Conservation (phyloP, 257 asterid species). For the Lithospermum erythrorhizon region DNA sequence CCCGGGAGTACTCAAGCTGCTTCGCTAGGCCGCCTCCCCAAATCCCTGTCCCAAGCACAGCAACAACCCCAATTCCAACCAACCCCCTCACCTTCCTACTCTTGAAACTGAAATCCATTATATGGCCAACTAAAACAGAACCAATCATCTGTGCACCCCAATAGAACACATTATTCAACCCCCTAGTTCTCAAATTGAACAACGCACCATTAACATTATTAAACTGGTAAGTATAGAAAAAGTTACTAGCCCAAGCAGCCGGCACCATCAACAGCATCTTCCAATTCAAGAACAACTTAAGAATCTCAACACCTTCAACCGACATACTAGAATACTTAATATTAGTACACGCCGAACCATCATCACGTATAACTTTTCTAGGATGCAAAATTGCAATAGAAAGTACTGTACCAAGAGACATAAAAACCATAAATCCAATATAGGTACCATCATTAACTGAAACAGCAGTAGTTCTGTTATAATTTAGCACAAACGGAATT, state of each 20-base stretch:
- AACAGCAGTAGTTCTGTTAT: conserved; percentile 32
- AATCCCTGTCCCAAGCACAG: conserved; percentile 42
- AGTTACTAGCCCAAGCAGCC: conserved; percentile 89
- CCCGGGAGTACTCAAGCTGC: conserved; percentile 44
- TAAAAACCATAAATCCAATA: conserved; percentile 86
- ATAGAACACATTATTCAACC: conserved; percentile 54
- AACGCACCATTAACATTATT: conserved; percentile 67
- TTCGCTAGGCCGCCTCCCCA: conserved; percentile 78
- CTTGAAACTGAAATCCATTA: conserved; percentile 63
- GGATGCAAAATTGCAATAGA: conserved; percentile 70
- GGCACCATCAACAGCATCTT: conserved; percentile 78
- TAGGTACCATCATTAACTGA: conserved; percentile 92
- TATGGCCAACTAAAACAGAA: conserved; percentile 48
- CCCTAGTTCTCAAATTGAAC: conserved; percentile 80
- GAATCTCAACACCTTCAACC: conserved; percentile 37
- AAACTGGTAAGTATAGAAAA: conserved; percentile 84
- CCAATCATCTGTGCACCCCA: conserved; percentile 94
- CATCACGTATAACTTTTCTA: conserved; percentile 51
- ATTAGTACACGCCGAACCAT: conserved; percentile 66
- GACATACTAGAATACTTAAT: conserved; percentile 59
- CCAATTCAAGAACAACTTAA: conserved; percentile 64
- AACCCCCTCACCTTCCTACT: conserved; percentile 51
- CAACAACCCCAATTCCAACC: conserved; percentile 46
- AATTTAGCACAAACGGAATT: conserved; percentile 60
- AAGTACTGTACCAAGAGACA: conserved; percentile 52